Evolutionary conservation across 805 yeast species (phyloP).

Genomic region (Starmerella sirachaensis): DNA sequence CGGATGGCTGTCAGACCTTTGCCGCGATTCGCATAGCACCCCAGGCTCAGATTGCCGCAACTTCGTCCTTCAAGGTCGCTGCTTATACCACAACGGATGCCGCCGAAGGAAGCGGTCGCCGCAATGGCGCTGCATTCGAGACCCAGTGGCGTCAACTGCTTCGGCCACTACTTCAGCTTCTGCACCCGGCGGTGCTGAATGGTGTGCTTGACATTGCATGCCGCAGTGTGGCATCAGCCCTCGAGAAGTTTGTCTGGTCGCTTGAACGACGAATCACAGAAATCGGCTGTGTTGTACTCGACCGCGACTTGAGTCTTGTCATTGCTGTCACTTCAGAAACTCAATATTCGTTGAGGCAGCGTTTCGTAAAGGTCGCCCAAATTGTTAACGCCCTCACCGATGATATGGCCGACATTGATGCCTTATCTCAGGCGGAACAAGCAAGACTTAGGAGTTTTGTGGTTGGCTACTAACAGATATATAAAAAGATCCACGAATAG

Average conservation of each 20-base stretch:
- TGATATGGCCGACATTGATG: constrained; percentile 1
- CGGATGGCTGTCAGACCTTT: constrained; percentile 35
- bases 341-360: constrained; percentile 62
- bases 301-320: constrained; percentile 63
- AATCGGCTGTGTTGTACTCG: constrained; percentile 71
- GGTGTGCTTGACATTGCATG: constrained; percentile 41
- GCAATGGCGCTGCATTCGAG: constrained; percentile 35
- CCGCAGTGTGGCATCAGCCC: constrained; percentile 39
- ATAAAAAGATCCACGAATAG: too few species aligned
- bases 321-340: constrained; percentile 56
- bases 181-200: constrained; percentile 43
- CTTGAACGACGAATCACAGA: constrained; percentile 62
- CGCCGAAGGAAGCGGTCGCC: not conserved
- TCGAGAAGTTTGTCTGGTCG: constrained; percentile 59
- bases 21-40: constrained; percentile 28
- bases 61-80: constrained; percentile 29
- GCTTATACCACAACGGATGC: constrained; percentile 8
- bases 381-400: constrained; percentile 48
- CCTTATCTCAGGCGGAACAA: constrained; percentile 5
- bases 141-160: constrained; percentile 53
- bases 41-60: constrained; percentile 30
- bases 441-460: too few species aligned
- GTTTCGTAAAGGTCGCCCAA: constrained; percentile 72
- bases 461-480: too few species aligned
- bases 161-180: constrained; percentile 49